Evolutionary conservation across 2,329 filamentous ascomycete species (phyloP).

Genomic region (Emericellopsis cladophorae): DNA sequence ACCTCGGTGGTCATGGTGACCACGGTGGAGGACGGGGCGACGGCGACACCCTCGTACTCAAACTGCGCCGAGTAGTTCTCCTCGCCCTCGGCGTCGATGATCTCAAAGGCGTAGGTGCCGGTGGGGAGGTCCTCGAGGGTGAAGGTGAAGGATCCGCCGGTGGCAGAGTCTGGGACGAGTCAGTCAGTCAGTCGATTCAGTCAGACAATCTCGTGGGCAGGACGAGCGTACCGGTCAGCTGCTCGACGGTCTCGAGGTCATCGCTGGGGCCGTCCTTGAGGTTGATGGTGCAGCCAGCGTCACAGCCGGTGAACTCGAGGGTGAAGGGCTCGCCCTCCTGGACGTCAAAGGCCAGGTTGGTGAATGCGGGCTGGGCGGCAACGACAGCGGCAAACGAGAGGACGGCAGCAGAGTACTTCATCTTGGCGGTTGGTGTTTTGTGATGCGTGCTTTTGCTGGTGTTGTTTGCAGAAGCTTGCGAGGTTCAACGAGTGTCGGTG

Average conservation of each 20-base stretch:
- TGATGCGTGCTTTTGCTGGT: neutral
- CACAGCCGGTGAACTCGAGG: slow-evolving; percentile 17
- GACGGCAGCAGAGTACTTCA: slow-evolving; percentile 19
- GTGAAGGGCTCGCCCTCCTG: slow-evolving; percentile 16
- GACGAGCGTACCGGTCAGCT: slow-evolving; percentile 15
- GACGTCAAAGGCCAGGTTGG: slow-evolving; percentile 17
- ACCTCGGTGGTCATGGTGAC: slow-evolving; percentile 5
- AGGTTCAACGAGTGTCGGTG: slow-evolving; percentile 1
- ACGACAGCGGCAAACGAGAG: slow-evolving; percentile 11
- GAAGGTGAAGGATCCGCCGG: slow-evolving; percentile 13
- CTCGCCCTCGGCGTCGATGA: slow-evolving; percentile 13
- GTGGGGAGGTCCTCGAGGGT: slow-evolving; percentile 13
- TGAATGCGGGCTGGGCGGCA: slow-evolving; percentile 16
- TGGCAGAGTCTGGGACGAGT: slow-evolving; percentile 6
- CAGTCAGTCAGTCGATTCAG: neutral
- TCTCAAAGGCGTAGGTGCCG: slow-evolving; percentile 21
- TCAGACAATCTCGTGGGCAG: neutral
- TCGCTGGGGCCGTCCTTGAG: slow-evolving; percentile 16
- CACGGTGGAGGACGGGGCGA: slow-evolving; percentile 3
- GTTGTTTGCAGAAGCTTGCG: too few relatives aligned
- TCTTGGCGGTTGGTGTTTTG: slow-evolving; percentile 11
- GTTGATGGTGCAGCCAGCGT: slow-evolving; percentile 18
- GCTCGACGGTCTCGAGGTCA: slow-evolving; percentile 16
- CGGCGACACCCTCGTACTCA: slow-evolving; percentile 12
- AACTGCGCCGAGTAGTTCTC: slow-evolving; percentile 21